These are phyloP conservation scores for Hericium coralloides DNA, from an alignment of 768 basidiomycete genomes.

Conservation along the genomic window DNA sequence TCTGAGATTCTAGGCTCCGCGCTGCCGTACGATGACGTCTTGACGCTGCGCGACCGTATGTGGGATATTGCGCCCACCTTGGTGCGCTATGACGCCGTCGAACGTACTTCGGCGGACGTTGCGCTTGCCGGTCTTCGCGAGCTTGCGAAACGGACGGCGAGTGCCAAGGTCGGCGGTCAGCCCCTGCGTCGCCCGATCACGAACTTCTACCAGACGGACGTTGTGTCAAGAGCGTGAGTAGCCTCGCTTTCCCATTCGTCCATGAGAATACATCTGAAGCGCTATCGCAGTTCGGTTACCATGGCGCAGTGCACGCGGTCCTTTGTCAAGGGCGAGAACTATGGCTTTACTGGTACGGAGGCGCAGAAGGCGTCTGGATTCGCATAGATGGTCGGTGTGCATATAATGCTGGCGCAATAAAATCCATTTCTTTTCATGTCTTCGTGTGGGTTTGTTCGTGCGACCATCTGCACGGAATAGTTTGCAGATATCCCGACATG, in stretches of 20 bases:
- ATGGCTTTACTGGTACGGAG: conserved; percentile 36
- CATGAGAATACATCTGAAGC: conserved; percentile 1
- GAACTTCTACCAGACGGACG: conserved; percentile 97
- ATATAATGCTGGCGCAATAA: too few species aligned
- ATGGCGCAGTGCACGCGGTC: conserved; percentile 92
- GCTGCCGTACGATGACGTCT: conserved; percentile 83
- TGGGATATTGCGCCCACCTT: conserved; percentile 94
- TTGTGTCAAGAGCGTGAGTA: conserved; percentile 87
- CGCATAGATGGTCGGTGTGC: conserved; percentile 20
- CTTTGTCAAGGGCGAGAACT: conserved; percentile 70
- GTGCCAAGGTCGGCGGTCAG: conserved; percentile 46
- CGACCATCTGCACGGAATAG: too few species aligned
- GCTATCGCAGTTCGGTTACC: conserved; percentile 62
- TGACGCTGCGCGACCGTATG: conserved; percentile 81
- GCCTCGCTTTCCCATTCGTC: not conserved
- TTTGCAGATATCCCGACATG: too few species aligned
- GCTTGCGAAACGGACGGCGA: conserved; percentile 41
- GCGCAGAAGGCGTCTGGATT: conserved; percentile 34
- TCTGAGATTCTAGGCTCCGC: conserved; percentile 78
- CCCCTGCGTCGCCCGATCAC: conserved; percentile 72
- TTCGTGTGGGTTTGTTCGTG: too few species aligned
- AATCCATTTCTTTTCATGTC: too few species aligned
- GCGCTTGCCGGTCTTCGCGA: conserved; percentile 60
- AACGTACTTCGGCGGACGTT: conserved; percentile 66
- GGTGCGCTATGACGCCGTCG: conserved; percentile 75